These are phyloP conservation scores for Arachis monticola DNA, from an alignment of 331 rosid genomes.

Conservation along the genomic window DNA sequence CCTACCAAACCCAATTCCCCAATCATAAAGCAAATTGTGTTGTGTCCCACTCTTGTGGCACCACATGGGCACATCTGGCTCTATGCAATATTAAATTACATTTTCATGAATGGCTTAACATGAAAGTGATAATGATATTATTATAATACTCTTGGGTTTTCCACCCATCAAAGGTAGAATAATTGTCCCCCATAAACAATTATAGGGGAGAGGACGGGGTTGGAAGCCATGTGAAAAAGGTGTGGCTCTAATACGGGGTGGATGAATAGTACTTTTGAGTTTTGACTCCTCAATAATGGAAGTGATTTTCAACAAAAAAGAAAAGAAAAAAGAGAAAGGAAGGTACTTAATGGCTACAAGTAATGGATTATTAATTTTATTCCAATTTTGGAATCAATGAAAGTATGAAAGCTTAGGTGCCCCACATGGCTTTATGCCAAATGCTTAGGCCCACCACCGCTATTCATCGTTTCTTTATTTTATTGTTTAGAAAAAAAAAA, in stretches of 20 bases:
- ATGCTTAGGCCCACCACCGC: conserved; percentile 51
- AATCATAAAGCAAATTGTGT: conserved; percentile 47
- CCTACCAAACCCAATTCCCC: conserved; percentile 58
- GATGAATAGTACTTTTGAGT: conserved; percentile 40
- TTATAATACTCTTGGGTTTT: conserved; percentile 3
- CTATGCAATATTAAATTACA: conserved; percentile 33
- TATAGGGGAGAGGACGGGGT: conserved; percentile 45
- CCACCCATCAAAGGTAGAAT: conserved; percentile 50
- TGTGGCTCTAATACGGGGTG: conserved; percentile 44
- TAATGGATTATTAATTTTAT: conserved; percentile 41
- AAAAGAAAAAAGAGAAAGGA: conserved; percentile 22
- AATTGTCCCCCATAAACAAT: conserved; percentile 54
- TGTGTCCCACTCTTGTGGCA: conserved; percentile 43
- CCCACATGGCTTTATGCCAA: conserved; percentile 66
- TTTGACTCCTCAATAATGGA: conserved; percentile 51
- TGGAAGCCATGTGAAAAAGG: conserved; percentile 79
- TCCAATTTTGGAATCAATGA: conserved; percentile 48
- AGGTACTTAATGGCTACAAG: conserved; percentile 36
- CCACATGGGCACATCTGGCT: conserved; percentile 74
- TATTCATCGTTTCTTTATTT: conserved; percentile 47
- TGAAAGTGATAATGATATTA: conserved; percentile 35
- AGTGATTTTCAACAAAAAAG: conserved; percentile 23
- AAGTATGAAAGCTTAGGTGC: conserved; percentile 52
- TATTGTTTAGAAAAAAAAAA: too few species aligned
- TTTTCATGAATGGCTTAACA: conserved; percentile 15